Evolutionary conservation across 371 early-diverging fungal genomes (phyloP), one percentile per base, ranked within the genome.

Genomic region (Amoeboaphelidium protococcarum): DNA sequence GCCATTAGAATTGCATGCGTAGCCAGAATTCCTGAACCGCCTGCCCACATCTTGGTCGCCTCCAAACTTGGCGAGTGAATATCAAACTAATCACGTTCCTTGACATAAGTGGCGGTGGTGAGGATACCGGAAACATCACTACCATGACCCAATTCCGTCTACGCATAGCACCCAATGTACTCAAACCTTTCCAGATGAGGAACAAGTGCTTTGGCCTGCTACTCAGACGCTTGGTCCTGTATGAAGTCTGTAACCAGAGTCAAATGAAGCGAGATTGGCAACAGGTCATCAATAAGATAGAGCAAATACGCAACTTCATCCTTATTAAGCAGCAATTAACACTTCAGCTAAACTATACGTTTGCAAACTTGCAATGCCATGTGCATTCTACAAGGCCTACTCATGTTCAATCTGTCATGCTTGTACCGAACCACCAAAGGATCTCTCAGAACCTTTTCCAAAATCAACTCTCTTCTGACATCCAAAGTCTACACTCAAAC

Each of bases 41-140:
- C 90, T 44, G 81, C 76, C 91, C 91, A 90, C 74, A 82, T 87
- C 56, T 90, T 90, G 50, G 89, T 82, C 23, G 90, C 77, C 40
- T 83, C 76, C 41, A 84, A 59, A 13, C 68, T 69, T 16, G 87
- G 84, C 26, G 79, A 76, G 58, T 86, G 76, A 48, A 88, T 62
- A 50, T 80, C 84, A 48, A 76, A 86, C 58, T 81, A 78, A 48
- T 80, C 74, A 13, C 80, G 74, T 50, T 77, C 78, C 10, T 67
- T 65, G 40, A 76, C 59, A 47, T 69, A 86, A 0, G 86, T 85
- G 13, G 86, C 84, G 0, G 83, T 83, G 20, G 89, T 88, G 58
- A 86, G 87, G 41, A 88, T 67, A 1, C 79, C 76, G 52, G 74
- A 72, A 23, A 88, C 72, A 48, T 88, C 85, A 13, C 82, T 80